A percentile compares a stretch with the other conserved stretches of the same genome.
These are phyloP conservation scores for Leishmania amazonensis DNA, from an alignment of 208 protist genomes.

Conservation along the genomic window DNA sequence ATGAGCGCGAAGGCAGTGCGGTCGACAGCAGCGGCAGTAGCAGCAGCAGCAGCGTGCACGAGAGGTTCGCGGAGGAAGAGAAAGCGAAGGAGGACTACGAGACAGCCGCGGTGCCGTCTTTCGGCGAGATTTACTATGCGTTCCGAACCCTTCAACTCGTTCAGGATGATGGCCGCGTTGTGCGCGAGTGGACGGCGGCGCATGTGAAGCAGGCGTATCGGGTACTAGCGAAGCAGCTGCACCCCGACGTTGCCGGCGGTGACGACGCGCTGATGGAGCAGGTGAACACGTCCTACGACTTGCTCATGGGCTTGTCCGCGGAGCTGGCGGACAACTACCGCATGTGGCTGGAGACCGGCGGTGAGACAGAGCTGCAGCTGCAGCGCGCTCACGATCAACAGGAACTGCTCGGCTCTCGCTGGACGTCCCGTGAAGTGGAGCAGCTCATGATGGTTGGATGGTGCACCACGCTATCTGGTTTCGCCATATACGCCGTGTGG, in stretches of 20 bases:
- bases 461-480: conserved; percentile 23
- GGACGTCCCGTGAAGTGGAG: conserved; percentile 12
- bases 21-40: not conserved
- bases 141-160: conserved; percentile 28
- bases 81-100: conserved; percentile 12
- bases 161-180: conserved; percentile 8
- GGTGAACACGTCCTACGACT: conserved; percentile 42
- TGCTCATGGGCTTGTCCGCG: conserved; percentile 16
- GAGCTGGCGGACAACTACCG: conserved; percentile 21
- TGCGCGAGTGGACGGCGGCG: conserved; percentile 28
- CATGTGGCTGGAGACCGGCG: conserved; percentile 27
- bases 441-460: conserved; percentile 40
- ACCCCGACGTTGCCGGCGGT: conserved; percentile 46
- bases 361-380: conserved; percentile 21
- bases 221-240: conserved; percentile 34
- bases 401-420: conserved; percentile 8
- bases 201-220: conserved; percentile 50
- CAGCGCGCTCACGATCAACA: not conserved
- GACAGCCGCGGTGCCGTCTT: conserved; percentile 10
- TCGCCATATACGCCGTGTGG: conserved; percentile 18
- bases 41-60: not conserved
- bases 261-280: conserved; percentile 41
- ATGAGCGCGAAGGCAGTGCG: not conserved
- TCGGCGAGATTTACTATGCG: conserved; percentile 22
- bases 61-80: not conserved